These are phyloP conservation scores for Trametes meyenii DNA, from an alignment of 768 basidiomycete species.

Conservation along the genomic window DNA sequence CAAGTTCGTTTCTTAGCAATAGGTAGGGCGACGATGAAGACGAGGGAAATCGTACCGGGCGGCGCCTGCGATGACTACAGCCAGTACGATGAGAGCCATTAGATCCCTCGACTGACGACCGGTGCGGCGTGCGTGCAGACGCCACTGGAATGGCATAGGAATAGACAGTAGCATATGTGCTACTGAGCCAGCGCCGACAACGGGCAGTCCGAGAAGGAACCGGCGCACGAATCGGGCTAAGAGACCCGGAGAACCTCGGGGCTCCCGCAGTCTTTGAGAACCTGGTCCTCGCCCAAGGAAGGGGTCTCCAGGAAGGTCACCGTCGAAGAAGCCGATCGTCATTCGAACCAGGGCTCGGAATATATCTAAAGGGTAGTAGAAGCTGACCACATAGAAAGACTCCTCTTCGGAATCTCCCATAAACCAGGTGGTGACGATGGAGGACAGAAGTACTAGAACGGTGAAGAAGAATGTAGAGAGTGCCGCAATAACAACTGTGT, in stretches of 20 bases:
- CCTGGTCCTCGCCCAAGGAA: constrained; percentile 16
- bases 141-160: constrained; percentile 71
- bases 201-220: constrained; percentile 76
- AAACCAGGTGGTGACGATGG: constrained; percentile 71
- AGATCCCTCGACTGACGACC: constrained; percentile 63
- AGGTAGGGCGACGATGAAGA: constrained; percentile 1
- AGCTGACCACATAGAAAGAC: constrained; percentile 36
- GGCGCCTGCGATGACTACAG: constrained; percentile 63
- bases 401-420: constrained; percentile 56
- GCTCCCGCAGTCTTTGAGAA: constrained; percentile 9
- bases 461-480: constrained; percentile 67
- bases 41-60: constrained; percentile 49
- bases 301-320: constrained; percentile 44
- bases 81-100: constrained; percentile 64
- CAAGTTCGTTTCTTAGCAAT: background rate
- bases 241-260: constrained; percentile 46
- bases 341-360: constrained; percentile 64
- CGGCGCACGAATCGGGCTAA: constrained; percentile 62
- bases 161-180: constrained; percentile 70
- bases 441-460: constrained; percentile 64
- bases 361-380: constrained; percentile 56
- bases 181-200: constrained; percentile 76
- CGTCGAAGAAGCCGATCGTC: constrained; percentile 62
- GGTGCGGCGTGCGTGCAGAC: constrained; percentile 60
- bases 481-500: constrained; percentile 68